Evolutionary conservation across 768 basidiomycete species (phyloP), one percentile per base, ranked within the genome.

Genomic region (Agaricus subrufescens): DNA sequence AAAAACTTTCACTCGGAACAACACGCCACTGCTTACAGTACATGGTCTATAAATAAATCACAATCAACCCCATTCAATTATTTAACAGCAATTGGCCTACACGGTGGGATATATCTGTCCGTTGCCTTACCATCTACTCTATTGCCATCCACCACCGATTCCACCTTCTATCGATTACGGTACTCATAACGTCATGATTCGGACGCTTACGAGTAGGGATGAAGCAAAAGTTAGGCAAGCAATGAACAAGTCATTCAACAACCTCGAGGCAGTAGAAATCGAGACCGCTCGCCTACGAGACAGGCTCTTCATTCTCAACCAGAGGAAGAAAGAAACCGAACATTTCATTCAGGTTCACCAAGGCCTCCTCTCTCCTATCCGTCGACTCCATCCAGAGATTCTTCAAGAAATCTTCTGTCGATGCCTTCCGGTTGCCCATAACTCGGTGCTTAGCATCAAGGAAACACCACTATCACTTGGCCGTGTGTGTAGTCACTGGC

Each of bases 391-490:
- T 7, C 42, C 40, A 23, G 40, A 52, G 29, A 47, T 58, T 50
- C 50, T 54, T 2, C 52, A 52, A 42, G 58, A 61, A 50, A 56
- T 58, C 47, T 58, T 52, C 40, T 61, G 46, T 9, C 43, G 46
- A 9, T 44, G 52, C 10, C 44, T 60, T n/a, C 59, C 59, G 19
- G 44, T 46, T 8, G 25, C 50, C 10, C 59, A 60, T 37, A 47
- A 52, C 27, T 29, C 58, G 11, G 42, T 60, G 15, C 51, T 62
- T 30, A 46, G 40, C 53, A n/a, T 8, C 31, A 10, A 15, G 4
- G 31, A 45, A n/a, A 42, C 56, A 26, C 61, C 61, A 6, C 38
- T 62, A 34, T 27, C 58, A 9, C 46, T 62, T n/a, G 59, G 59
- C 12, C 58, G 25, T 8, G 50, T 62, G 3, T 62, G 56, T 42